Percentiles rank a stretch among this genome's conserved stretches.
phyloP scores from a whole-genome alignment of 352 stramenopile genomes.

The Phytophthora meadii region DNA sequence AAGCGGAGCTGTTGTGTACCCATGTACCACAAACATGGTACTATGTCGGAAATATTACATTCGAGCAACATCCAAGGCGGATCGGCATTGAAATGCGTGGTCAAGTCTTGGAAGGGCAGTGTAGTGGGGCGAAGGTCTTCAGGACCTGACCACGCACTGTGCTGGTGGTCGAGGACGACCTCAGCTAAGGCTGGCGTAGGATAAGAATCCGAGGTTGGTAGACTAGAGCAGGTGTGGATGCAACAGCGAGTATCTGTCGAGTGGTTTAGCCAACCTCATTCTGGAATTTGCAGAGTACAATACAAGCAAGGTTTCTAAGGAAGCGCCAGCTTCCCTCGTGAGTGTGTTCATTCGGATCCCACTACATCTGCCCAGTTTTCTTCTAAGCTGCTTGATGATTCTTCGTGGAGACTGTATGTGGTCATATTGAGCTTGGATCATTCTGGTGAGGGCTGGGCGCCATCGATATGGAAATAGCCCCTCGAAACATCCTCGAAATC shows the following conservation, averaged over 20 bases:
- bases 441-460: too few relatives aligned
- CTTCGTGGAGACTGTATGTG: too few relatives aligned
- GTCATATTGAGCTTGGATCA: too few relatives aligned
- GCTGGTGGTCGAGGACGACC: conserved; percentile 6
- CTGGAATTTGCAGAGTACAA: conserved; percentile 10
- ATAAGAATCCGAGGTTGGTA: neutral
- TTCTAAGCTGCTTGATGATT: too few relatives aligned
- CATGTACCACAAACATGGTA: neutral
- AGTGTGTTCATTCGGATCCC: conserved; percentile 19
- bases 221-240: neutral
- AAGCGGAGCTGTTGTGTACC: neutral
- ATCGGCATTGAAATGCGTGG: neutral
- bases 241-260: neutral
- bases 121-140: conserved; percentile 19
- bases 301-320: conserved; percentile 8
- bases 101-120: conserved; percentile 20
- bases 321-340: conserved; percentile 4
- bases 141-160: conserved; percentile 14
- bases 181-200: conserved; percentile 2
- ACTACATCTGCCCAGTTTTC: neutral
- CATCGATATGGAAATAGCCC: too few relatives aligned
- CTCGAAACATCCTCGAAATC: too few relatives aligned
- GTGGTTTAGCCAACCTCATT: neutral
- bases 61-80: conserved; percentile 1
- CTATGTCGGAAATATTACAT: neutral